phyloP scores from a whole-genome alignment of 2,329 filamentous ascomycete genomes.

The Gnomoniopsis smithogilvyi region DNA sequence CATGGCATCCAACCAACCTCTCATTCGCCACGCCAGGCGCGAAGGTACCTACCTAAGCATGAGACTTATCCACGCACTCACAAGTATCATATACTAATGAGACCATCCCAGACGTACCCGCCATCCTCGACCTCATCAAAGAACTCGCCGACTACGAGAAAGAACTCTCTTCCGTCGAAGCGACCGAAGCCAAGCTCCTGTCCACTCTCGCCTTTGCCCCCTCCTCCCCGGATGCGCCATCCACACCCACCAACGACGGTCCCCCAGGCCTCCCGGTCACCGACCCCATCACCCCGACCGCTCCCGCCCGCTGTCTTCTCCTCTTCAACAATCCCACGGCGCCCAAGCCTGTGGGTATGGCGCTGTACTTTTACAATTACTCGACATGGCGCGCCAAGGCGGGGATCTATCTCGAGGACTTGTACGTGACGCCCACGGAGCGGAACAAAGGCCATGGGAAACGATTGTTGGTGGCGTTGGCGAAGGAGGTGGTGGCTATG shows the following conservation, averaged over 20 bases:
- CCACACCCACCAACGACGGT: constrained; percentile 26
- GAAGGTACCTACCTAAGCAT: no score
- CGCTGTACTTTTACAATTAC: constrained; percentile 94
- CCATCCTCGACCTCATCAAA: constrained; percentile 78
- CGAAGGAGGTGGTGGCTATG: constrained; percentile 72
- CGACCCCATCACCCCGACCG: constrained; percentile 50
- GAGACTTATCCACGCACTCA: no score
- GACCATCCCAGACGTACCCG: constrained; percentile 78
- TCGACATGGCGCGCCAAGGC: constrained; percentile 86
- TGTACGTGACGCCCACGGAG: constrained; percentile 73
- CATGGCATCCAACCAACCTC: constrained; percentile 31
- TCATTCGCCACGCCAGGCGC: constrained; percentile 56
- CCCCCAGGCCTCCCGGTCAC: constrained; percentile 36
- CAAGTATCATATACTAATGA: no score
- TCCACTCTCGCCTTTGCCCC: constrained; percentile 76
- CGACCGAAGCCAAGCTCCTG: constrained; percentile 70
- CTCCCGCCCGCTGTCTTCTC: constrained; percentile 75
- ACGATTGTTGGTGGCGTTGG: constrained; percentile 69
- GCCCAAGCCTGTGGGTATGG: constrained; percentile 65
- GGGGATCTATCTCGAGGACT: constrained; percentile 89
- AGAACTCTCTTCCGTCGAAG: constrained; percentile 68
- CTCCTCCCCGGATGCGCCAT: constrained; percentile 32
- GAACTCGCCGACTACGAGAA: constrained; percentile 89
- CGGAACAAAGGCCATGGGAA: constrained; percentile 79
- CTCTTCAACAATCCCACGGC: constrained; percentile 46